Evolutionary conservation across 495 filamentous ascomycete genomes (phyloP).

Genomic region (Lophium mytilinum): DNA sequence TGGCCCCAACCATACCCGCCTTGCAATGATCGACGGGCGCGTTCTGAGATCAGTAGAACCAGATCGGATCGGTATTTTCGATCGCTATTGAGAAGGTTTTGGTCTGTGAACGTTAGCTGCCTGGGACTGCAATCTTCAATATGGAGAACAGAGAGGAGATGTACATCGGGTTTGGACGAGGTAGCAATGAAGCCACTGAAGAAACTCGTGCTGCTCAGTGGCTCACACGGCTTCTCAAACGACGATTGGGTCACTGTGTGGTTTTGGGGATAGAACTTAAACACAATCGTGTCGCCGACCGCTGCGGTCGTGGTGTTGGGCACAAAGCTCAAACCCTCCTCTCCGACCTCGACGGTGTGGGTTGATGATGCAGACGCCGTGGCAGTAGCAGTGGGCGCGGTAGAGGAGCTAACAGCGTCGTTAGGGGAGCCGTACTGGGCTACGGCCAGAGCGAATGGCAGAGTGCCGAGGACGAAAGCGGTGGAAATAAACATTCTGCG

Average conservation of each 20-base stretch:
- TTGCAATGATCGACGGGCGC: conserved; percentile 20
- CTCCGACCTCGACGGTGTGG: conserved; percentile 46
- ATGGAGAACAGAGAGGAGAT: not conserved
- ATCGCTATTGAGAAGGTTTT: conserved; percentile 26
- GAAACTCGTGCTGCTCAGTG: conserved; percentile 31
- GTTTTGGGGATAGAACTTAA: conserved; percentile 54
- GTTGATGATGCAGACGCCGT: conserved; percentile 1
- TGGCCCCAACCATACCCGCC: conserved; percentile 26
- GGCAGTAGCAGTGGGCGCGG: not conserved
- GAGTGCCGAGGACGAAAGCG: no score
- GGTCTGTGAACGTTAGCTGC: conserved; percentile 1
- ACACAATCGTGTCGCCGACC: conserved; percentile 49
- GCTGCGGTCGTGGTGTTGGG: conserved; percentile 46
- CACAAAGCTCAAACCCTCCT: conserved; percentile 41
- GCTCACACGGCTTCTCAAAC: conserved; percentile 50
- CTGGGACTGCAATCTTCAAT: not conserved
- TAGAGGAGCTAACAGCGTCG: not conserved
- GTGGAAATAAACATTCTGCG: no score
- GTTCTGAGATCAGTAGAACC: conserved; percentile 27
- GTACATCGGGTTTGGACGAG: conserved; percentile 3
- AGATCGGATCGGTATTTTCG: conserved; percentile 24
- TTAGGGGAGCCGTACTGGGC: not conserved
- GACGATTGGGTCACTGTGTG: conserved; percentile 54
- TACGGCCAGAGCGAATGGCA: not conserved
- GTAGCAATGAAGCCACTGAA: conserved; percentile 20